Conservation (phyloP, 306 rosid genomes). For the Carpinus fangiana region DNA sequence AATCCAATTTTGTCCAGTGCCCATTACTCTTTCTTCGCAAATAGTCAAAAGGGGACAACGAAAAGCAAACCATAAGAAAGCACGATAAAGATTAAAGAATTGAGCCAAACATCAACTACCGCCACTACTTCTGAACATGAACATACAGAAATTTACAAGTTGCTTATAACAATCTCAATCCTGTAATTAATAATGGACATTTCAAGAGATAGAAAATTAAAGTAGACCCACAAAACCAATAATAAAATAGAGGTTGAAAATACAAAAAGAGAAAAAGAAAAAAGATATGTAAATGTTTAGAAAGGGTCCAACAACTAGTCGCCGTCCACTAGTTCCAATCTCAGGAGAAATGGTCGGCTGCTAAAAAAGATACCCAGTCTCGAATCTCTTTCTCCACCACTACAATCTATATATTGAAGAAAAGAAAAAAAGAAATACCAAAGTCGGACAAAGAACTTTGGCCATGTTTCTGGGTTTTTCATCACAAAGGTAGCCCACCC, state of each 20-base stretch:
- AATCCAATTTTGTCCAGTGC: neutral
- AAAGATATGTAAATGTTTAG: neutral
- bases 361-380: conserved; percentile 23
- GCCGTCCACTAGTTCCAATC: conserved; percentile 25
- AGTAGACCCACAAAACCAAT: conserved; percentile 20
- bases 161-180: conserved; percentile 19
- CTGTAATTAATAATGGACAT: neutral
- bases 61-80: conserved; percentile 9
- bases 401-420: conserved; percentile 7
- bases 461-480: conserved; percentile 37
- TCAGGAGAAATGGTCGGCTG: conserved; percentile 29
- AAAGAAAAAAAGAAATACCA: conserved; percentile 14
- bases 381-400: conserved; percentile 30
- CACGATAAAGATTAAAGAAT: conserved; percentile 2
- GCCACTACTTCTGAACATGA: conserved; percentile 12
- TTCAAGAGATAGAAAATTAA: conserved; percentile 6
- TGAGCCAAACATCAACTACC: neutral
- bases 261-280: neutral
- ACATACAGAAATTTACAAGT: conserved; percentile 22
- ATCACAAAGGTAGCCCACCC: conserved; percentile 42
- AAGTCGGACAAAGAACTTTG: conserved; percentile 31
- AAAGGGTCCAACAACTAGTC: conserved; percentile 19
- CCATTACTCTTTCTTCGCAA: conserved; percentile 24
- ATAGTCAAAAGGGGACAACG: conserved; percentile 21
- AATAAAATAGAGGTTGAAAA: conserved; percentile 12